Evolutionary conservation across 139 green algal species (phyloP), one percentile per base, ranked within the genome.

Genomic region (Chloropicon primus): DNA sequence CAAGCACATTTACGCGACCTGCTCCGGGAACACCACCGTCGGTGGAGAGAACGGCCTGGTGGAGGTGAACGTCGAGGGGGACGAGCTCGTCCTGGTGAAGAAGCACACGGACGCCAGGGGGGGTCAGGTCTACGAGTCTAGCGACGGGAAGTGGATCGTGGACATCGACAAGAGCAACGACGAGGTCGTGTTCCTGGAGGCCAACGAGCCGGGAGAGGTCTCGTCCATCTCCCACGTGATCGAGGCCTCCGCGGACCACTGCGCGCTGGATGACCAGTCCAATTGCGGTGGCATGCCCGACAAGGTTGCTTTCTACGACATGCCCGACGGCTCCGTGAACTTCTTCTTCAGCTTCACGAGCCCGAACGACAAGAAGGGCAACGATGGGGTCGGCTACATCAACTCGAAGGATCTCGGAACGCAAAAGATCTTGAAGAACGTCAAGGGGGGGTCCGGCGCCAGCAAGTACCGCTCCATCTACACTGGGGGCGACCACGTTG

Each of bases 271-370:
- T 17, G 41, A 62, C 41, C 41, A 62, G 41, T 5, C 5, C 10
- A 62, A 62, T 17, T 62, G 41, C 41, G 41, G 41, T 17, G 41
- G 41, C 41, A 62, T n/a, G 41, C 41, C 41, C 10, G 41, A 17
- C 41, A 62, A 62, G 41, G 41, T 62, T 17, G 41, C 41, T 17
- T 62, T 62, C 41, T 17, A 62, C 17, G 41, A 62, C 41, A 62
- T 62, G 41, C 41, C 41, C 10, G 41, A 62, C 41, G 41, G 41
- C 3, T 27, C 71, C 71, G 17, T 5, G 23, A 26, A 28, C 24
- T 27, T 27, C 71, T 27, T 74, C 71, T 74, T 26, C 71, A 26
- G 24, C 71, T 82, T 53, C 53, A 75, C 24, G 5, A 27, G 72
- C 72, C 24, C 24, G 17, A 27, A 75, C 10, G 26, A 75, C 25